Evolutionary conservation across 2,329 filamentous ascomycete species (phyloP).

Genomic region (Hymenoscyphus albidus): DNA sequence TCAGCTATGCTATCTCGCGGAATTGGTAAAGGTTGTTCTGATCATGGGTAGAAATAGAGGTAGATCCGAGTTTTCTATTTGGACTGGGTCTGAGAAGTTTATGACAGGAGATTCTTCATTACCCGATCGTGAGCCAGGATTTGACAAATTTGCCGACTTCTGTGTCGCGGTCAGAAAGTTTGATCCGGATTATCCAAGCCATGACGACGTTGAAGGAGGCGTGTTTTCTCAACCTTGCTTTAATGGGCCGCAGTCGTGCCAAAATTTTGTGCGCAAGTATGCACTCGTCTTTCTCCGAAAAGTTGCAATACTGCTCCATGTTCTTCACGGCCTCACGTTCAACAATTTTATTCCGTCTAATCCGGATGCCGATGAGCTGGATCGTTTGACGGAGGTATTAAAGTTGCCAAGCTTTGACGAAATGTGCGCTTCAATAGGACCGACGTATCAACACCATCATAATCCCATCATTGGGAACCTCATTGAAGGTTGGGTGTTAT

Average conservation of each 20-base stretch:
- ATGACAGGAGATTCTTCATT: slow-evolving; percentile 1
- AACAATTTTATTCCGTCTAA: slow-evolving; percentile 62
- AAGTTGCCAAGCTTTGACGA: slow-evolving; percentile 75
- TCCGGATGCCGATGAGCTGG: slow-evolving; percentile 70
- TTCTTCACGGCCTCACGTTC: slow-evolving; percentile 86
- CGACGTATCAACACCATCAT: slow-evolving; percentile 9
- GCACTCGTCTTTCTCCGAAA: slow-evolving; percentile 90
- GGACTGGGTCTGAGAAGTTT: slow-evolving; percentile 20
- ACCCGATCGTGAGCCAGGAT: slow-evolving; percentile 11
- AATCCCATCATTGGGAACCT: slow-evolving; percentile 40
- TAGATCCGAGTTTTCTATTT: slow-evolving; percentile 44
- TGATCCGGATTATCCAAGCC: slow-evolving; percentile 12
- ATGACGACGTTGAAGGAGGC: slow-evolving; percentile 6
- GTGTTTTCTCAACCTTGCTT: slow-evolving; percentile 55
- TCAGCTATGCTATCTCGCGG: slow-evolving; percentile 82
- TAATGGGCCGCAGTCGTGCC: slow-evolving; percentile 51
- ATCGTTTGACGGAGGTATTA: slow-evolving; percentile 73
- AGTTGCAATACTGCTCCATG: slow-evolving; percentile 74
- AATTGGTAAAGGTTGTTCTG: slow-evolving; percentile 77
- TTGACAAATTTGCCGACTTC: slow-evolving; percentile 26
- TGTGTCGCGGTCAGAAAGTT: slow-evolving; percentile 22
- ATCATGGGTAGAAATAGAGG: slow-evolving; percentile 55
- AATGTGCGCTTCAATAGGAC: slow-evolving; percentile 50
- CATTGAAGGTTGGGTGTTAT: slow-evolving; percentile 64
- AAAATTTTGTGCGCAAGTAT: slow-evolving; percentile 70